Conservation (phyloP, 2,329 filamentous ascomycete genomes). For the Neofusicoccum ribis region DNA sequence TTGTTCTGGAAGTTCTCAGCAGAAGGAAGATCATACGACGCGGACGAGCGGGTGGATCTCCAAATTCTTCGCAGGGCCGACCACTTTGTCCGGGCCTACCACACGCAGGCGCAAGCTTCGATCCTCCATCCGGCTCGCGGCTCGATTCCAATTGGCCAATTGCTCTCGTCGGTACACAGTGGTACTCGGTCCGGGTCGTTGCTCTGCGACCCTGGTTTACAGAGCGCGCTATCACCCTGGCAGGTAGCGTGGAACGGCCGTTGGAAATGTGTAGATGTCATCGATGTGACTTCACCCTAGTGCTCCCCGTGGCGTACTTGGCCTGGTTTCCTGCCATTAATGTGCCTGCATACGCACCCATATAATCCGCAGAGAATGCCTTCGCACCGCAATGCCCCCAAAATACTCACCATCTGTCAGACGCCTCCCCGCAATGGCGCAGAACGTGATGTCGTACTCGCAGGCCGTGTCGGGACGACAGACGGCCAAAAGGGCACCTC, state of each 20-base stretch:
- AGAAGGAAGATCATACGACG: background rate
- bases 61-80: background rate
- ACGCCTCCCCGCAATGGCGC: background rate
- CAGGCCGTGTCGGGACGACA: background rate
- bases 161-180: background rate
- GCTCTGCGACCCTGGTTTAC: background rate
- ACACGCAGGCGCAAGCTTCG: background rate
- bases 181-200: background rate
- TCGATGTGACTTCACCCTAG: background rate
- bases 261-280: background rate
- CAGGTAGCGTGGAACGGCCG: background rate
- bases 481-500: background rate
- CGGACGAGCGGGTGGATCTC: background rate
- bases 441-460: constrained; percentile 3
- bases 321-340: too few relatives aligned
- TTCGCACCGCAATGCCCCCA: background rate
- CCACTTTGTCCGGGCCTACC: background rate
- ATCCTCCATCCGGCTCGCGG: background rate
- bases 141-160: background rate
- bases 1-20: constrained; percentile 9
- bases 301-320: background rate
- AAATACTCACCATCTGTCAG: background rate
- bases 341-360: background rate
- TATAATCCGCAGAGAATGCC: background rate
- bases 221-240: background rate